Base-by-base conservation (phyloP, 2,329 filamentous ascomycete genomes). In the Mycosphaerella sp. region DNA sequence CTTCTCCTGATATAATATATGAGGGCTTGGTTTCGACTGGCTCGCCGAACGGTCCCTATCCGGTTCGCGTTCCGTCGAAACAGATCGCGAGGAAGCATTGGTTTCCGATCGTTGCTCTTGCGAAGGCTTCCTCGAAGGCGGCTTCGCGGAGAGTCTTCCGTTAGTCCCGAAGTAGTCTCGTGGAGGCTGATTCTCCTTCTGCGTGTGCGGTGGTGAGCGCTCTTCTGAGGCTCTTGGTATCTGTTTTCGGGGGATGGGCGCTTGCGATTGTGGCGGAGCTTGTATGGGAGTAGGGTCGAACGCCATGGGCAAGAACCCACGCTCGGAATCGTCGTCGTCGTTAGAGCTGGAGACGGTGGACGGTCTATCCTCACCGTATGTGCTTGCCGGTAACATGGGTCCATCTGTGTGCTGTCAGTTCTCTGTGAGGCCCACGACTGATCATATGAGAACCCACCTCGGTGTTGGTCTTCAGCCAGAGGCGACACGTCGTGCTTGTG, bases 1-100 rank as follows among this genome's bases (percentile, higher is more conserved):
- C 70, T 91, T 93, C 65, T 95, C 89, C 69, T 95, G 89, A 68
- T 90, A 95, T 21, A 89, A 87, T 64, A 95, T 95, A 66, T 95
- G 90, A n/a, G 90, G 89, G 12, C 88, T 90, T 2, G 59, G 53
- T 51, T 83, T 55, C 74, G 67, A 48, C 66, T 72, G 62, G 36
- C 64, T 64, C 9, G 53, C 46, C n/a, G 54, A 61, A 45, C 57
- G 60, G 26, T 61, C 61, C 34, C 56, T 59, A 14, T 62, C 62
- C n/a, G 57, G 56, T 14, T 70, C 69, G 48, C 74, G 69, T 59
- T 78, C 75, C 12, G 70, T 69, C 3, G 75, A 78, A 4, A 69
- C 70, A 12, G 75, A 76, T 45, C 75, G 67, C 10, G 75, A 75
- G 14, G 70, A 70, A 14, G 60, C 56, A 17, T 65, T 59, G 14